phyloP scores from a whole-genome alignment of 2,329 filamentous ascomycete species.

The Fusarium temperatum region DNA sequence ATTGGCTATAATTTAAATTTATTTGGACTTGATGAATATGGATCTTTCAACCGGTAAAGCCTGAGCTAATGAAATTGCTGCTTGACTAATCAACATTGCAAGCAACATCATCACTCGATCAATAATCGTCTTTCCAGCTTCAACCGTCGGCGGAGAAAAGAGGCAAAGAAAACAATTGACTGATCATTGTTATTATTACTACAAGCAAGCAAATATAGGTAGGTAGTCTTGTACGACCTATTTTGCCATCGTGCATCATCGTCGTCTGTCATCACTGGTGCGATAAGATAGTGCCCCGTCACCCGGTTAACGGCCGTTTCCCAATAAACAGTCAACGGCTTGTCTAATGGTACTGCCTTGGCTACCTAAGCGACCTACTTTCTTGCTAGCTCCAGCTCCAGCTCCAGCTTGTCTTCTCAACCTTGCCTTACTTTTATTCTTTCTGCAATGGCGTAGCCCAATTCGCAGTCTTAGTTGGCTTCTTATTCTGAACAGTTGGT shows the following conservation, averaged over 20 bases:
- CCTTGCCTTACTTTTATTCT: constrained; percentile 26
- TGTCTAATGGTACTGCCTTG: constrained; percentile 21
- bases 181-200: background rate
- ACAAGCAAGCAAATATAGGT: background rate
- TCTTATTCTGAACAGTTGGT: constrained; percentile 19
- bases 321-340: constrained; percentile 44
- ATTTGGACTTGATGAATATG: background rate
- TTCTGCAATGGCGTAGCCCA: constrained; percentile 40
- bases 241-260: constrained; percentile 16
- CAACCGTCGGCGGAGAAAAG: background rate
- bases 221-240: background rate
- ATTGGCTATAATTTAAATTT: background rate
- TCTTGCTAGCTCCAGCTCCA: constrained; percentile 25
- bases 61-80: background rate
- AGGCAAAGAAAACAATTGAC: background rate
- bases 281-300: constrained; percentile 37
- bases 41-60: background rate
- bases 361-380: constrained; percentile 20
- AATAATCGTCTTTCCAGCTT: background rate
- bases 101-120: background rate
- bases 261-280: constrained; percentile 12
- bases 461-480: constrained; percentile 28
- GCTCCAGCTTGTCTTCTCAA: constrained; percentile 27
- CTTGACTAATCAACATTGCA: constrained; percentile 3
- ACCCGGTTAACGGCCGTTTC: constrained; percentile 38